Evolutionary conservation across 2,329 filamentous ascomycete species (phyloP).

Genomic region (Grosmannia penicillata): DNA sequence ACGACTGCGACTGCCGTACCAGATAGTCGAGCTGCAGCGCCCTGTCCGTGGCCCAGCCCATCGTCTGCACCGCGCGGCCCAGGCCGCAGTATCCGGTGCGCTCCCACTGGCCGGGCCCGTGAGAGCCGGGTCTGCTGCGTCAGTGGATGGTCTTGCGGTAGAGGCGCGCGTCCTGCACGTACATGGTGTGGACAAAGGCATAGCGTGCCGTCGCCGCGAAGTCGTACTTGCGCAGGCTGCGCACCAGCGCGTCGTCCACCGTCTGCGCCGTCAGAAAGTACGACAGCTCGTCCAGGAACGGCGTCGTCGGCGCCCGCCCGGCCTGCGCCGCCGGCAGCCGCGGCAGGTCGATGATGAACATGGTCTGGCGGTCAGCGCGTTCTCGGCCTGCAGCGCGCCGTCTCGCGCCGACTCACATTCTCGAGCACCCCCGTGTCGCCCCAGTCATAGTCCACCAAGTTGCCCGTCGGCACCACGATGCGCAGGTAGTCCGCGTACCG

Average conservation of each 20-base stretch:
- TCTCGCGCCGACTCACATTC: conserved; percentile 41
- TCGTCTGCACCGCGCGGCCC: conserved; percentile 45
- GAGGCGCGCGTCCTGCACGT: too few relatives aligned
- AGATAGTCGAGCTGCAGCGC: conserved; percentile 59
- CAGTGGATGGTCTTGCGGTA: conserved; percentile 11
- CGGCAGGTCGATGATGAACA: conserved; percentile 89
- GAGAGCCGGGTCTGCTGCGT: conserved; percentile 35
- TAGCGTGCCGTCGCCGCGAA: conserved; percentile 58
- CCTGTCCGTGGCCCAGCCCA: conserved; percentile 43
- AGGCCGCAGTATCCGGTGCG: conserved; percentile 59
- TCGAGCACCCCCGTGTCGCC: conserved; percentile 74
- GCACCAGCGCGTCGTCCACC: conserved; percentile 47
- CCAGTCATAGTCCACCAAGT: conserved; percentile 79
- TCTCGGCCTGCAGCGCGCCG: not conserved
- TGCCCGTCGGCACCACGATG: conserved; percentile 75
- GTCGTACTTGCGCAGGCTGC: conserved; percentile 64
- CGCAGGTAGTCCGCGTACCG: conserved; percentile 61
- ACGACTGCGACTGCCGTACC: too few relatives aligned
- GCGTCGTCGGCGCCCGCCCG: conserved; percentile 2
- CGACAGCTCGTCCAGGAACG: conserved; percentile 55
- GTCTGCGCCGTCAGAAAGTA: conserved; percentile 56
- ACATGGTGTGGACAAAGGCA: conserved; percentile 79
- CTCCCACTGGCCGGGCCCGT: conserved; percentile 29
- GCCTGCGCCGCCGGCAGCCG: conserved; percentile 23
- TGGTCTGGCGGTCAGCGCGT: conserved; percentile 33